Evolutionary conservation across 768 basidiomycete species (phyloP), one percentile per base, ranked within the genome.

Genomic region (Leccinum uliginosum): DNA sequence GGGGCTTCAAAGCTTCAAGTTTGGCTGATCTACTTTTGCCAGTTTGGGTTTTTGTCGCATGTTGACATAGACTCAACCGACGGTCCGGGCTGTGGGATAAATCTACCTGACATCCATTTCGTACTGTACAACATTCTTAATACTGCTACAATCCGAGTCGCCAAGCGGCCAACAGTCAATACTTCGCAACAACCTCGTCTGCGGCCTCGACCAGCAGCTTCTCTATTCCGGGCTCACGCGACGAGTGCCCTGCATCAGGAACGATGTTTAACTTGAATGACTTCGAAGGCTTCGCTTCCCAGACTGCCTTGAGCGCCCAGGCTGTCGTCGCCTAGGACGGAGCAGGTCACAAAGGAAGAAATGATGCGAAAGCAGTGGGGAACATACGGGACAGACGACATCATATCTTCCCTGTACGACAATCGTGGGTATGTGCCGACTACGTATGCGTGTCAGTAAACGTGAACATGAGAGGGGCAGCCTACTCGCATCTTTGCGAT

Each of bases 371-470:
- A 60, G 27, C 2, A 49, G 44, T 61, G 27, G 14, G 19, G 35
- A 58, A 60, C 81, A 35, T 72, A 92, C 87, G 10, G 93, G 90
- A 67, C 93, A 97, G 48, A 97, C 82, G 14, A 90, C 83, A 63
- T 95, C 93, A 65, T 95, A 95, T 72, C 93, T 79, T 38, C 92
- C 91, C 76, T 94, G 92, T 4, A 93, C 80, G 40, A 91, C 80
- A 51, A 87, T 76, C 9, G 83, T 84, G 19, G 93, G 93, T 62
- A 97, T 93, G 73, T 93, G 85, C 14, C 93, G 91, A 61, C 92
- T 94, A 54, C 11, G 51, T n/a, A 32, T 15, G 19, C 8, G 26
- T 9, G 30, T 55, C 43, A 62, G 59, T 30, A 56, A 54, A 58
- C n/a, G 55, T 8, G 38, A 54, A 23, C 27, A 54, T 7, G 21